Evolutionary conservation across 2,329 filamentous ascomycete species (phyloP), one percentile per base, ranked within the genome.

Genomic region (Metarhizium rileyi): DNA sequence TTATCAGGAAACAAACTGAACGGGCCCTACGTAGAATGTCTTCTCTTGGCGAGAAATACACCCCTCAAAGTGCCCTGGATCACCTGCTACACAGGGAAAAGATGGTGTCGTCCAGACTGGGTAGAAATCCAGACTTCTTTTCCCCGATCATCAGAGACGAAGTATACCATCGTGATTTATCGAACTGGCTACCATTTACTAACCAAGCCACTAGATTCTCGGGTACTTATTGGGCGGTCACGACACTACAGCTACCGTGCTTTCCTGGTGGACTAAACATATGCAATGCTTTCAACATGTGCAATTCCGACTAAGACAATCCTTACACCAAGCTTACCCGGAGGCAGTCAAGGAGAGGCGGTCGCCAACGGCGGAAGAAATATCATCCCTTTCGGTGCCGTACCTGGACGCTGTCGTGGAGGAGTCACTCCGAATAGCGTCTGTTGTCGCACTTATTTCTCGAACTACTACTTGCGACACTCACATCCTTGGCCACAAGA

Each of bases 391-490:
- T 1, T 54, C 58, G 3, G 50, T 67, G 1, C 63, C 64, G 1
- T 70, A 66, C 52, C 56, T 70, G 10, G 67, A 70, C 20, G 67
- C 67, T 8, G 58, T 64, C 6, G 54, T 70, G 28, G 64, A 68
- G 50, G 68, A 72, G 52, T 58, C 61, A 0, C 52, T 70, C 2
- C 63, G 70, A 1, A 58, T 54, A n/a, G 57, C 59, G 5, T 57
- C 59, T 12, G 59, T 65, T 2, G 56, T 59, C 5, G 57, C 62
- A 1, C 52, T 66, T 3, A 57, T 67, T 2, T 55, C 61, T 6
- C 62, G 68, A 7, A 56, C 55, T 4, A 54, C 66, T 1, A 55
- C 55, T 22, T 53, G 55, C 36, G 65, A 70, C 43, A 66, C 66
- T 0, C 52, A 60, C 3, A 59, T 69, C 0, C 54, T 69, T 7